These are phyloP conservation scores for Pestalotiopsis sp. DNA, from an alignment of 2,329 filamentous ascomycete genomes.

Conservation along the genomic window DNA sequence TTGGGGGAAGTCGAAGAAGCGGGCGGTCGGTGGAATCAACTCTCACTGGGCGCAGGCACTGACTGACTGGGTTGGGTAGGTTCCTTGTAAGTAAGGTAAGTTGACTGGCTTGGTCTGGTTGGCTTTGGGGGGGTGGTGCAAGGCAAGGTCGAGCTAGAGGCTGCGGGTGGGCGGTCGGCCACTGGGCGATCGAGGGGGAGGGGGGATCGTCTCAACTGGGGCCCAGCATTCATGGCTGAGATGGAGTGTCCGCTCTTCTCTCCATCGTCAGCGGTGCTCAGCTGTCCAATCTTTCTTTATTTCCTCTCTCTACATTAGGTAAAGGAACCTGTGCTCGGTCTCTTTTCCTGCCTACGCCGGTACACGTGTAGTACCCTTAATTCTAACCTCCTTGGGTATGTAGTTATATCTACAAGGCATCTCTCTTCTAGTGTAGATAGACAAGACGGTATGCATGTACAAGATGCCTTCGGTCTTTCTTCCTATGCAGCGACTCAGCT, in stretches of 20 bases:
- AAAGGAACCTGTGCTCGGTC: no score
- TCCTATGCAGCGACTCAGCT: no score
- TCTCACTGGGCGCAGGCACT: background rate
- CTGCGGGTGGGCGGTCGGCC: background rate
- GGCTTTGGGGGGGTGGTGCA: background rate
- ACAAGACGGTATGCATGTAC: no score
- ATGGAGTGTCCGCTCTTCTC: background rate
- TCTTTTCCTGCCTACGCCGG: background rate
- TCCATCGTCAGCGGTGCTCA: background rate
- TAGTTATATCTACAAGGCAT: no score
- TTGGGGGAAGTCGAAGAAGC: constrained; percentile 10
- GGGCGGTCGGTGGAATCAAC: constrained; percentile 5
- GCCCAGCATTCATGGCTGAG: background rate
- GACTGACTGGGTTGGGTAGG: background rate
- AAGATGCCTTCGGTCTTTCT: no score
- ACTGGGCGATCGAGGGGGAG: background rate
- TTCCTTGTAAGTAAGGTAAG: background rate
- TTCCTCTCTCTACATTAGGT: no score
- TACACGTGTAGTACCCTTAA: no score
- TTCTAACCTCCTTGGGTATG: no score
- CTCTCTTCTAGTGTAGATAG: no score
- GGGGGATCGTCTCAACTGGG: background rate
- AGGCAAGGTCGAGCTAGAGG: constrained; percentile 1
- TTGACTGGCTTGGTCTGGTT: background rate
- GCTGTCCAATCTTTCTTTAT: no score